Conservation (phyloP, 768 basidiomycete genomes). For the Trametes cinnabarina region DNA sequence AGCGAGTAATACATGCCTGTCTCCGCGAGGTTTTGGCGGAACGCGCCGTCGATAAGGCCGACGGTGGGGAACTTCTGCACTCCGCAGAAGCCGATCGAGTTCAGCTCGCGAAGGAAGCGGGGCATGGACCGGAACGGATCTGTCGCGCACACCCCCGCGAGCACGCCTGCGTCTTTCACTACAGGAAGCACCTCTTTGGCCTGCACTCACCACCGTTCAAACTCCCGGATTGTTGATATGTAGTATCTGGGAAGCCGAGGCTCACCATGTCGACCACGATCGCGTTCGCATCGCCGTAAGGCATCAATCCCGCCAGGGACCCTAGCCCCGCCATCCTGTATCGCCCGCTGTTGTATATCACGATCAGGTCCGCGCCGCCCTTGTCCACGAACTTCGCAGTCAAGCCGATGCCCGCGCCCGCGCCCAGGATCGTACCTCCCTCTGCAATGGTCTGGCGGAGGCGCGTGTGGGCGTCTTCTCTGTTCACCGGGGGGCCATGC, state of each 20-base stretch:
- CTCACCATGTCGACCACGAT: constrained; percentile 19
- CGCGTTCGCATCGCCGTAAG: constrained; percentile 20
- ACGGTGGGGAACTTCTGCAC: constrained; percentile 26
- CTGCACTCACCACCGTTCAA: background rate
- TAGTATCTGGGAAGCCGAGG: no score
- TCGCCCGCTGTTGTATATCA: constrained; percentile 21
- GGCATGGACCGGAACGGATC: constrained; percentile 24
- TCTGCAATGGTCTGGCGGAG: constrained; percentile 17
- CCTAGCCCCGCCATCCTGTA: constrained; percentile 20
- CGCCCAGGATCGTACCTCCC: constrained; percentile 16
- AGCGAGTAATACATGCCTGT: constrained; percentile 23
- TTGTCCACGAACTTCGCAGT: constrained; percentile 21
- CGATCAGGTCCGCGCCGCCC: constrained; percentile 21
- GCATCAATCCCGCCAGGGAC: constrained; percentile 20
- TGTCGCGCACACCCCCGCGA: constrained; percentile 23
- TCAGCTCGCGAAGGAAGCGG: constrained; percentile 19
- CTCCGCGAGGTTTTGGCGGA: constrained; percentile 24
- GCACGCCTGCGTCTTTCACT: constrained; percentile 13
- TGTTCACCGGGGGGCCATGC: constrained; percentile 15
- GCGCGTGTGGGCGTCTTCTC: constrained; percentile 14
- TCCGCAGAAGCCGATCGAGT: constrained; percentile 21
- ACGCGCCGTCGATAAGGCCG: constrained; percentile 21
- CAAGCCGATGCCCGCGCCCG: constrained; percentile 20
- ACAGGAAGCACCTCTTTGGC: constrained; percentile 19
- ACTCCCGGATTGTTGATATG: no score